Evolutionary conservation across 1,139 yeast genomes (phyloP), one percentile per base, ranked within the genome.

Genomic region (Pneumocystis oryctolagi): DNA sequence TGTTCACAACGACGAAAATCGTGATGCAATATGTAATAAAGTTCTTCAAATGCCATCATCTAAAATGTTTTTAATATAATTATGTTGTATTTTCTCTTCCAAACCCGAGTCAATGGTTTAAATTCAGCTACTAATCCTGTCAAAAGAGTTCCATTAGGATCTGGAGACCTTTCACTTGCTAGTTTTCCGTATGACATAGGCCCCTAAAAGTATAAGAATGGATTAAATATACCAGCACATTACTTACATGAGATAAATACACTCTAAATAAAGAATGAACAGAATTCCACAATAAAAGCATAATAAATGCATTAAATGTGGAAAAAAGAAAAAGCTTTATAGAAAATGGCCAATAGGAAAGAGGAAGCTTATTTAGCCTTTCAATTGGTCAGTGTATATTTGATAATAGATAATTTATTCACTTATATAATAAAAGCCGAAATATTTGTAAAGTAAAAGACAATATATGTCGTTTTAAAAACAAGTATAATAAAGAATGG

Each of bases 151-250:
- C 82, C 84, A 64, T 87, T 79, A 2, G 90, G 92, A 66, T 87
- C 89, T 0, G 84, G 74, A 20, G 92, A 83, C 61, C 82, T 78
- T 5, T 83, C 77, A 58, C 92, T 84, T 37, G 89, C 79, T 28
- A 87, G 83, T 64, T 82, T 83, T 32, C 84, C 84, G 40, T 88
- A 83, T 69, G 86, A 89, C 61, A 86, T 73, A 68, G 97, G 92
- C 0, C 97, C 96, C 66, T 87, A 80, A 12, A 39, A 20, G 12
- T 14, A 57, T 35, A 9, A 35, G 12, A 35, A 28, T 35, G 3
- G 3, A 20, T 30, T 39, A 28, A 20, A 57, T 3, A 47, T 20
- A 47, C 4, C 12, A 20, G 16, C 8, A 47, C 25, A 31, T n/a
- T 9, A 47, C 12, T 30, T 30, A 57, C 59, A 20, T 57, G 59